Percentiles rank a stretch among this genome's conserved stretches.
Conservation (phyloP, 306 rosid species). For the Hippophae gyantsensis region DNA sequence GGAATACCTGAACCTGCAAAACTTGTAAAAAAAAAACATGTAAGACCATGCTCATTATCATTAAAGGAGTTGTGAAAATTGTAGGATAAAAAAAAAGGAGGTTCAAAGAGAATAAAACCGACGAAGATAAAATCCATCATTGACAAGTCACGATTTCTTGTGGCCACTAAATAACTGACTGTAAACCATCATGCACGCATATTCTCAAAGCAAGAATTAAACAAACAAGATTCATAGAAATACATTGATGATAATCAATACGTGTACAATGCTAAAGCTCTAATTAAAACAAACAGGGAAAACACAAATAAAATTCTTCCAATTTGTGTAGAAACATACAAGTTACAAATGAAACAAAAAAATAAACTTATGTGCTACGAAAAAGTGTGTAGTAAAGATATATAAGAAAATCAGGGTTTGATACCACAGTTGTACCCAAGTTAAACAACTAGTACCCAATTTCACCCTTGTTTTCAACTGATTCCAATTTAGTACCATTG, state of each 20-base stretch:
- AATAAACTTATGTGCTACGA: no score
- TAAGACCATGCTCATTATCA: slow-evolving; percentile 27
- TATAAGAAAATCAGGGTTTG: no score
- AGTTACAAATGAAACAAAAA: not conserved
- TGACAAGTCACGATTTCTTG: slow-evolving; percentile 31
- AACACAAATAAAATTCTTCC: not conserved
- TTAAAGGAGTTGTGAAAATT: not conserved
- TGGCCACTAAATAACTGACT: slow-evolving; percentile 32
- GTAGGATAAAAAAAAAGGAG: not conserved
- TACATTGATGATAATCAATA: not conserved
- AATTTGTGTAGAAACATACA: not conserved
- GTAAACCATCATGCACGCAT: slow-evolving; percentile 24
- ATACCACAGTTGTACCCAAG: no score
- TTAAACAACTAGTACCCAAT: no score
- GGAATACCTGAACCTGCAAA: slow-evolving; percentile 80
- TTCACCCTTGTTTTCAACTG: no score
- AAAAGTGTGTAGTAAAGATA: no score
- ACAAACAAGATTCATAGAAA: slow-evolving; percentile 15
- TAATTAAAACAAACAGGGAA: not conserved
- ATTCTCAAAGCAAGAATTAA: slow-evolving; percentile 17
- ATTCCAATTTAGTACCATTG: no score
- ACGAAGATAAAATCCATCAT: slow-evolving; percentile 22
- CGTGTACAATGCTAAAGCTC: not conserved
- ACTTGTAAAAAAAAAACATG: slow-evolving; percentile 23
- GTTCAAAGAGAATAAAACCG: slow-evolving; percentile 21